Evolutionary conservation across 2,329 filamentous ascomycete species (phyloP).

Genomic region (Pyricularia sp.): DNA sequence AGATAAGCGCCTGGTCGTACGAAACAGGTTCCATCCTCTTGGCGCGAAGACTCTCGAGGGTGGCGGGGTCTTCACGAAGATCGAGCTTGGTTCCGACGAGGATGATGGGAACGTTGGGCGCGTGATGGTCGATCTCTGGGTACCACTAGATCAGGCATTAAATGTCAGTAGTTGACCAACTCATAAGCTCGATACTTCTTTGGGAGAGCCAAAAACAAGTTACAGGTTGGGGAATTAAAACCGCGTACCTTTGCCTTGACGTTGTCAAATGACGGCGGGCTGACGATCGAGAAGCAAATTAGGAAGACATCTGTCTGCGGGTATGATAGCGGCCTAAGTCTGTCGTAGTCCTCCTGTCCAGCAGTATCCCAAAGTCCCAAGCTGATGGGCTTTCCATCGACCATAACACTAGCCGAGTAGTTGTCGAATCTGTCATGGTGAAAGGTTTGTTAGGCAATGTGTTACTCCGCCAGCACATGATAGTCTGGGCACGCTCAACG

Average conservation of each 20-base stretch:
- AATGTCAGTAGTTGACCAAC: not conserved
- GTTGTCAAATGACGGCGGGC: constrained; percentile 96
- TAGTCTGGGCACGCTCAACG: too few relatives aligned
- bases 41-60: constrained; percentile 67
- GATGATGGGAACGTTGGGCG: constrained; percentile 89
- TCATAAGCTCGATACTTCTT: not conserved
- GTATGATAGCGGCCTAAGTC: constrained; percentile 87
- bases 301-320: constrained; percentile 97
- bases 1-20: constrained; percentile 79
- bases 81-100: constrained; percentile 95
- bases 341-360: constrained; percentile 96
- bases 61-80: constrained; percentile 76
- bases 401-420: constrained; percentile 98
- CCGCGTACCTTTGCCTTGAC: constrained; percentile 86
- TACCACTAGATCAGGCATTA: constrained; percentile 59
- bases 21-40: constrained; percentile 97
- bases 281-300: constrained; percentile 97
- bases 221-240: not conserved
- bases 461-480: not conserved
- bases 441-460: constrained; percentile 10
- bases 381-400: constrained; percentile 95
- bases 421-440: constrained; percentile 71
- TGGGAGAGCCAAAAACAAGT: not conserved
- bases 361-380: constrained; percentile 97
- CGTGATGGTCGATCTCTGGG: constrained; percentile 94